Conservation (phyloP, 345 rosid species). For the Populus deltoides region DNA sequence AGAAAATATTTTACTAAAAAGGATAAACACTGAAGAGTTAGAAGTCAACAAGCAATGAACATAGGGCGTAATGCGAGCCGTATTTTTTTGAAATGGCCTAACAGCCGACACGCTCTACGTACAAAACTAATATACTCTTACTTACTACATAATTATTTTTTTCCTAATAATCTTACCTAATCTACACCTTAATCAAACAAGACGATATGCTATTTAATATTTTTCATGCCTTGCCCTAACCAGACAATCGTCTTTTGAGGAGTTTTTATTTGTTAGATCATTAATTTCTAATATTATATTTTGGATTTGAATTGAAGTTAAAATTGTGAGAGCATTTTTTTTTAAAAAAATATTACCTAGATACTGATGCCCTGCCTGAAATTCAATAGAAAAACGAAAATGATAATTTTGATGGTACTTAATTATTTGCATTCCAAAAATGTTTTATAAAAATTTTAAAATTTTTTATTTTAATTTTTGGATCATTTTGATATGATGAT, state of each 20-base stretch:
- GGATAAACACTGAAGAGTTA: too few species aligned
- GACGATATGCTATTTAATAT: neutral
- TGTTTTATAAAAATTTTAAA: too few species aligned
- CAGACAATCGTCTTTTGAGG: neutral
- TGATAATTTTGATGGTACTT: too few species aligned
- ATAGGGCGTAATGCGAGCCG: conserved; percentile 47
- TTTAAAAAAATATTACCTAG: too few species aligned
- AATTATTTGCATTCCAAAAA: too few species aligned
- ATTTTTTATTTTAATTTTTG: too few species aligned
- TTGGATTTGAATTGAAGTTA: neutral
- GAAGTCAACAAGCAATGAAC: conserved; percentile 17
- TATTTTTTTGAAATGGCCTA: conserved; percentile 30
- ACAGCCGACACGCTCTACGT: neutral
- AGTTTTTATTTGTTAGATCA: neutral
- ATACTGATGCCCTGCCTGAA: too few species aligned
- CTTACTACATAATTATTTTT: neutral
- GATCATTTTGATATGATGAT: fast-evolving
- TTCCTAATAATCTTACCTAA: neutral
- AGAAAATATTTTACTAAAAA: too few species aligned
- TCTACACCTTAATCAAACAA: neutral
- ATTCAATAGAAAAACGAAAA: too few species aligned
- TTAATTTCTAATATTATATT: neutral
- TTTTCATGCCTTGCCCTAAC: neutral
- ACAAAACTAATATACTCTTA: neutral
- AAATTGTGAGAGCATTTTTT: too few species aligned